phyloP scores from a whole-genome alignment of 352 stramenopile species.

The Peronospora farinosa region DNA sequence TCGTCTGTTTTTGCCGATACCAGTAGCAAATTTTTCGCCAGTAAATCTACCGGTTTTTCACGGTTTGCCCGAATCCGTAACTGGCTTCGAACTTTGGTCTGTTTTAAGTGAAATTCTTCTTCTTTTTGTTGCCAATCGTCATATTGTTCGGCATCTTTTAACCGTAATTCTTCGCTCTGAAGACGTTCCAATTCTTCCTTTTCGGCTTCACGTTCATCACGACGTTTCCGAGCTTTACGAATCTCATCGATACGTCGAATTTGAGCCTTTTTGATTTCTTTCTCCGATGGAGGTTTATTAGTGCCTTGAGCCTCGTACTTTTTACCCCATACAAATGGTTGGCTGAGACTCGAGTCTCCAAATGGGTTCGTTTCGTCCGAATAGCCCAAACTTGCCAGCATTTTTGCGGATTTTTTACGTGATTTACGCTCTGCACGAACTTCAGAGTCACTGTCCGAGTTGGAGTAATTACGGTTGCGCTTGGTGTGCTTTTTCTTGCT shows the following conservation, averaged over 20 bases:
- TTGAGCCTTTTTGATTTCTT: constrained; percentile 62
- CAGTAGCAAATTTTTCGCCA: constrained; percentile 98
- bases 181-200: constrained; percentile 94
- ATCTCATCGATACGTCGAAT: constrained; percentile 92
- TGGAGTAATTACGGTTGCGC: constrained; percentile 22
- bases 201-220: constrained; percentile 86
- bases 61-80: constrained; percentile 82
- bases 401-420: constrained; percentile 66
- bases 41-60: constrained; percentile 94
- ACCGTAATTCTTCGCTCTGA: constrained; percentile 90
- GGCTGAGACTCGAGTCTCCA: constrained; percentile 93
- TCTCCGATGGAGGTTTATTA: constrained; percentile 30
- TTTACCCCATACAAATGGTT: constrained; percentile 97
- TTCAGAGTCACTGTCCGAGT: constrained; percentile 32
- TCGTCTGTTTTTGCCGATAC: constrained; percentile 70
- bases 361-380: constrained; percentile 99
- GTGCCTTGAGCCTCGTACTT: constrained; percentile 72
- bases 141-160: constrained; percentile 95
- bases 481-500: constrained; percentile 38
- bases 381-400: constrained; percentile 90
- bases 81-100: constrained; percentile 89
- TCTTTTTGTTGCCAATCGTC: constrained; percentile 98
- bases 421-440: constrained; percentile 49
- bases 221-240: constrained; percentile 89
- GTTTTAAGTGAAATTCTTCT: constrained; percentile 94